A percentile compares a stretch with the other conserved stretches of the same genome.
Evolutionary conservation across 1,139 yeast genomes (phyloP).

Genomic region (Debaryomyces sp.): DNA sequence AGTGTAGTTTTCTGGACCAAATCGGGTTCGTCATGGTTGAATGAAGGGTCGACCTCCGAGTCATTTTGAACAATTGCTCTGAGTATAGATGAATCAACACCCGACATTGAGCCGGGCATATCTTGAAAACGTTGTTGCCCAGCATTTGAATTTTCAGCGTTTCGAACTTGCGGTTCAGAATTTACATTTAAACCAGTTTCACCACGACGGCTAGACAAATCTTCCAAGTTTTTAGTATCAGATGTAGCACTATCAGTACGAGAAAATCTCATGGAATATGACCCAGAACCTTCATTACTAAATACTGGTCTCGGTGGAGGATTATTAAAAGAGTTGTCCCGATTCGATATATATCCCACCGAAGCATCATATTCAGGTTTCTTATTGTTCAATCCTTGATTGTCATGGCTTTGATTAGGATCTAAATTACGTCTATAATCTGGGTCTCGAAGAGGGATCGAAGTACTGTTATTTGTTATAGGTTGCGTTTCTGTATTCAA

Average conservation of each 20-base stretch:
- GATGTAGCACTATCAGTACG: neutral
- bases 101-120: constrained; percentile 1
- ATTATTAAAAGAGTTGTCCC: neutral
- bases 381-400: neutral
- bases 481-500: neutral
- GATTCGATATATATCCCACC: no score
- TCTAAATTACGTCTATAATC: neutral
- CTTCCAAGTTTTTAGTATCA: neutral
- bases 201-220: neutral
- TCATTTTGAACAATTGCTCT: neutral
- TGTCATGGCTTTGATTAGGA: neutral
- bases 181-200: neutral
- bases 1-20: neutral
- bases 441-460: neutral
- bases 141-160: neutral
- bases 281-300: neutral
- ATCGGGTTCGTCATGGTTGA: neutral
- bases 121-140: neutral
- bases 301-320: neutral
- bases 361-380: neutral
- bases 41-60: neutral
- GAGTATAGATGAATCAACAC: constrained; percentile 1
- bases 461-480: neutral
- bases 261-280: constrained; percentile 1
- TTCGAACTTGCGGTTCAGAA: neutral